Conservation (phyloP, 1,284 basidiomycete genomes). For the Ustilago crameri region DNA sequence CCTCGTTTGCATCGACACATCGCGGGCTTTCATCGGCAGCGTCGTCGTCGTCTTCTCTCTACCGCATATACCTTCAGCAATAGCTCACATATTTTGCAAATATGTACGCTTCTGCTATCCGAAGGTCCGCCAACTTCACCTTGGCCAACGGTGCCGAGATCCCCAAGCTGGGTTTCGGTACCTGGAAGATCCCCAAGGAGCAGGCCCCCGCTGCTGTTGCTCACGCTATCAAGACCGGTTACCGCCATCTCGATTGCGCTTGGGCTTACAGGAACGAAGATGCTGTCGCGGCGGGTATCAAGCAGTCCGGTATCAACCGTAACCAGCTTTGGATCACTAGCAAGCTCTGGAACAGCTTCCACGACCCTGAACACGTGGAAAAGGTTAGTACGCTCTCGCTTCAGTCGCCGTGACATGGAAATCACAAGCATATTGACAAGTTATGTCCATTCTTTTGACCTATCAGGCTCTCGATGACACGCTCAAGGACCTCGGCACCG, state of each 20-base stretch:
- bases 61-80: not conserved
- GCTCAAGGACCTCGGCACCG: constrained; percentile 77
- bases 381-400: constrained; percentile 26
- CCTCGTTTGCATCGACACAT: not conserved
- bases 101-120: constrained; percentile 55
- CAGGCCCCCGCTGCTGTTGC: constrained; percentile 72
- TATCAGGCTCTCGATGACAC: constrained; percentile 75
- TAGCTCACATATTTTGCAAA: constrained; percentile 1
- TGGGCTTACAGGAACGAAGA: constrained; percentile 76
- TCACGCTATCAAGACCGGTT: constrained; percentile 59
- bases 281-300: constrained; percentile 83
- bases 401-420: not conserved
- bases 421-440: not conserved
- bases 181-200: constrained; percentile 59
- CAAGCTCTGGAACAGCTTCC: constrained; percentile 82
- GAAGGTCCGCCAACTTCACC: constrained; percentile 53
- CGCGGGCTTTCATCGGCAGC: constrained; percentile 8
- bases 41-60: constrained; percentile 1
- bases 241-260: constrained; percentile 59
- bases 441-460: not conserved
- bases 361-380: constrained; percentile 70
- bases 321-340: constrained; percentile 85
- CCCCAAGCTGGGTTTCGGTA: constrained; percentile 60
- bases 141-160: constrained; percentile 60
- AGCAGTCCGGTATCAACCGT: constrained; percentile 77